Evolutionary conservation across 2,329 filamentous ascomycete genomes (phyloP), one percentile per base, ranked within the genome.

Genomic region (Apiospora kogelbergensis): DNA sequence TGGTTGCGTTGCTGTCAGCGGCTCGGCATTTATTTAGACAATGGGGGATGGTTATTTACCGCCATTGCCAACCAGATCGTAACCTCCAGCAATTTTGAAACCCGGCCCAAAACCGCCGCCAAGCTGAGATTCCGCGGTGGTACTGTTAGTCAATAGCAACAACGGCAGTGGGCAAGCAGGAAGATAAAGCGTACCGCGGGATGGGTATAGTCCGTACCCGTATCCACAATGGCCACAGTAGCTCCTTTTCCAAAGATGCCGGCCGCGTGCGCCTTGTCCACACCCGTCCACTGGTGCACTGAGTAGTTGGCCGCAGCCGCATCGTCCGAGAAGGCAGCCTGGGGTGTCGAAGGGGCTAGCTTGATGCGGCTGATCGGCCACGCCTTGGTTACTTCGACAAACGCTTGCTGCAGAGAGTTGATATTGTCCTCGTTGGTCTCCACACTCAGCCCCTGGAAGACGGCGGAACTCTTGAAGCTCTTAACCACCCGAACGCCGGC

Each of bases 331-430:
- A 53, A 66, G 6, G 30, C 41, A 26, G 66, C 10, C 30, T 68
- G n/a, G 7, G 65, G 65, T 15, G 67, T 63, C 7, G 46, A 44
- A 4, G 69, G 71, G 6, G 67, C 66, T 20, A 73, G 71, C 37
- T 46, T 65, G 63, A 73, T 63, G 26, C 69, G 24, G 41, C 41
- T 57, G 48, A 57, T 78, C 68, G 74, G 68, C 67, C 72, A 73
- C 11, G 69, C 72, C 26, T 70, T 69, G 11, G 40, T 24, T 78
- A 80, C 72, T 20, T 72, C 75, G 26, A 68, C 69, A 17, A 76
- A 70, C 22, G 48, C 68, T 57, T 70, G 46, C 66, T 70, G 53
- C 60, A 91, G 67, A 67, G 70, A 68, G 60, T 81, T 65, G 69
- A 76, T 60, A 63, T 74, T 73, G 68, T 72, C 70, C 44, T 65